Percentiles rank a stretch among this genome's conserved stretches.
These are phyloP conservation scores for Tremellales sp. DNA, from an alignment of 1,284 basidiomycete species.

Conservation along the genomic window DNA sequence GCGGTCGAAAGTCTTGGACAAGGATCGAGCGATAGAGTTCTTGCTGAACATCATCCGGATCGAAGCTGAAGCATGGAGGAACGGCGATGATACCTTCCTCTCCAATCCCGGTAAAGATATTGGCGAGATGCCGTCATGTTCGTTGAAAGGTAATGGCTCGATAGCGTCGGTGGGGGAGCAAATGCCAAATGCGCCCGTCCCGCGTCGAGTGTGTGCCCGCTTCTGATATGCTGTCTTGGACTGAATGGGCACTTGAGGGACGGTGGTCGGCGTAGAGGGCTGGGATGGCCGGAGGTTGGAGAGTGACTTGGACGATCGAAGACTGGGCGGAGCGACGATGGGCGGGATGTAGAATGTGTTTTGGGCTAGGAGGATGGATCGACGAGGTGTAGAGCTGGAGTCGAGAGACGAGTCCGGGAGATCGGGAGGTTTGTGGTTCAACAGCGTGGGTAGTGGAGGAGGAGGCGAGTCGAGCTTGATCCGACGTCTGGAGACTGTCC, in stretches of 20 bases:
- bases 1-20: slow-evolving; percentile 18
- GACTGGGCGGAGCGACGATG: slow-evolving; percentile 2
- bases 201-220: no score
- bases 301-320: slow-evolving; percentile 7
- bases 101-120: background rate
- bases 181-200: slow-evolving; percentile 10
- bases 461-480: slow-evolving; percentile 1
- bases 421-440: background rate
- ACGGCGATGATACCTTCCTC: slow-evolving; percentile 11
- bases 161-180: slow-evolving; percentile 27
- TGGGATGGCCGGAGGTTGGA: slow-evolving; percentile 1
- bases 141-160: slow-evolving; percentile 14
- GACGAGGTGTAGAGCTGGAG: slow-evolving; percentile 1
- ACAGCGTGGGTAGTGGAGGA: background rate
- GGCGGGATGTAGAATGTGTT: slow-evolving; percentile 18
- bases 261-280: no score
- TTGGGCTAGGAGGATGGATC: slow-evolving; percentile 11
- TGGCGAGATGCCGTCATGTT: slow-evolving; percentile 1
- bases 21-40: slow-evolving; percentile 10
- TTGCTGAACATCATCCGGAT: slow-evolving; percentile 16
- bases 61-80: slow-evolving; percentile 10
- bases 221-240: no score
- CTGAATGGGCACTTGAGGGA: no score
- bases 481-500: slow-evolving; percentile 1
- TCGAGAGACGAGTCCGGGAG: background rate